Evolutionary conservation across 2,329 filamentous ascomycete genomes (phyloP), one percentile per base, ranked within the genome.

Genomic region (Fusarium tupiense): DNA sequence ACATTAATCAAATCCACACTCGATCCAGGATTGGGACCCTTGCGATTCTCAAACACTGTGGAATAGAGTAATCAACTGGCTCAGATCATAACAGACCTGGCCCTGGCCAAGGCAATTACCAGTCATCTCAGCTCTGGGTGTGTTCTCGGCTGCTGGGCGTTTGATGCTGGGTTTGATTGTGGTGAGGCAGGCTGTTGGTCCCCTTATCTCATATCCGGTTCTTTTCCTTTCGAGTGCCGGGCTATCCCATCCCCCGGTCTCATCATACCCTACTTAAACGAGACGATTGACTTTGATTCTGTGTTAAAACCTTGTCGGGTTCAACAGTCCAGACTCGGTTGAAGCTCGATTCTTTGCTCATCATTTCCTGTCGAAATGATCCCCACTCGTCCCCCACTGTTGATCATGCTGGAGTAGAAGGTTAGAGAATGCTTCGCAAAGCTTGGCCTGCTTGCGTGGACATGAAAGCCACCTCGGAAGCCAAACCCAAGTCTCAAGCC

Each of bases 1-100:
- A 35, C 33, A 8, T 35, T 35, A 75, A 65, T 64, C 72, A 64
- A 75, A 69, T 69, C 59, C 58, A 58, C 54, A 60, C 73, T 41
- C 20, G 35, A 41, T 47, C 61, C 61, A 64, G 67, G 50, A 52
- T 44, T 54, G 33, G 31, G 37, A 66, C 59, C 75, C 75, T 53
- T 53, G 69, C 63, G 46, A 77, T 56, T 57, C 65, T 78, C 76
- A 78, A 75, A 77, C 73, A 73, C 65, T 69, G 69, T 66, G 73
- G 76, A 64, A 78, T 67, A 75, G 73, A 62, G 47, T 67, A 73
- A 65, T 74, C 64, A 73, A 47, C 50, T 31, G 29, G 50, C 37
- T 58, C 50, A 57, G 57, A 40, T 46, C 50, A 66, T 61, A 37
- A 41, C 57, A 66, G 63, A 35, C 58, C 54, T 64, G 50, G 31